Evolutionary conservation across 2,329 filamentous ascomycete species (phyloP).

Genomic region (Aspergillus sp.): DNA sequence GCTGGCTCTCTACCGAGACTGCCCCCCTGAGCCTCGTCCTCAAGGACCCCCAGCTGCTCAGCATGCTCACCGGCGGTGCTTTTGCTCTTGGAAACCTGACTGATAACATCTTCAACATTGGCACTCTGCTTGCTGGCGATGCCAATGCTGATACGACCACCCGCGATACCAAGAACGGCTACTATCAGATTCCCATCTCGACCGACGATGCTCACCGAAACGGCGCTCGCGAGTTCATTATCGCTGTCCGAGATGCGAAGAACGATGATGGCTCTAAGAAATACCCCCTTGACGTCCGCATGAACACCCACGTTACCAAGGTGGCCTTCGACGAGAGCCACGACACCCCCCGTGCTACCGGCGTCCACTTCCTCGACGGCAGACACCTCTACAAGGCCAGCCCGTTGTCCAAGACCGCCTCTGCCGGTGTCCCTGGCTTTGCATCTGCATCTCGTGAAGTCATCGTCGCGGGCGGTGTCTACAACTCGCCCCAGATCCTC

Average conservation of each 20-base stretch:
- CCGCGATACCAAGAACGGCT: slow-evolving; percentile 51
- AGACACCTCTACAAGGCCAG: slow-evolving; percentile 49
- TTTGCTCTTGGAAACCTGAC: slow-evolving; percentile 51
- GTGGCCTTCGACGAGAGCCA: slow-evolving; percentile 42
- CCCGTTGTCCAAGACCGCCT: slow-evolving; percentile 30
- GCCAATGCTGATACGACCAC: slow-evolving; percentile 49
- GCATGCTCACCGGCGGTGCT: slow-evolving; percentile 52
- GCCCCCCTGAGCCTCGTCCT: slow-evolving; percentile 50
- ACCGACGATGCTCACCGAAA: slow-evolving; percentile 33
- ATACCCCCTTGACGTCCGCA: slow-evolving; percentile 58
- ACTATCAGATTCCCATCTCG: slow-evolving; percentile 60
- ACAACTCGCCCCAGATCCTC: slow-evolving; percentile 65
- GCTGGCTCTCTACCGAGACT: slow-evolving; percentile 27
- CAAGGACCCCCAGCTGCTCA: slow-evolving; percentile 55
- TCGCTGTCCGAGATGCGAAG: slow-evolving; percentile 25
- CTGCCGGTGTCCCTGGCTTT: slow-evolving; percentile 28
- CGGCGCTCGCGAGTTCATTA: slow-evolving; percentile 44
- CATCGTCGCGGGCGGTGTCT: slow-evolving; percentile 54
- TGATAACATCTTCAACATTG: slow-evolving; percentile 45
- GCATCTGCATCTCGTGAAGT: slow-evolving; percentile 47
- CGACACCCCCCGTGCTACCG: slow-evolving; percentile 44
- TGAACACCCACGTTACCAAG: slow-evolving; percentile 50
- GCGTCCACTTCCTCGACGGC: slow-evolving; percentile 53
- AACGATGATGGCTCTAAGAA: slow-evolving; percentile 31
- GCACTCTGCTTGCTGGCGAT: slow-evolving; percentile 50